phyloP scores from a whole-genome alignment of 1,284 basidiomycete genomes.

The Leucoagaricus sp. region DNA sequence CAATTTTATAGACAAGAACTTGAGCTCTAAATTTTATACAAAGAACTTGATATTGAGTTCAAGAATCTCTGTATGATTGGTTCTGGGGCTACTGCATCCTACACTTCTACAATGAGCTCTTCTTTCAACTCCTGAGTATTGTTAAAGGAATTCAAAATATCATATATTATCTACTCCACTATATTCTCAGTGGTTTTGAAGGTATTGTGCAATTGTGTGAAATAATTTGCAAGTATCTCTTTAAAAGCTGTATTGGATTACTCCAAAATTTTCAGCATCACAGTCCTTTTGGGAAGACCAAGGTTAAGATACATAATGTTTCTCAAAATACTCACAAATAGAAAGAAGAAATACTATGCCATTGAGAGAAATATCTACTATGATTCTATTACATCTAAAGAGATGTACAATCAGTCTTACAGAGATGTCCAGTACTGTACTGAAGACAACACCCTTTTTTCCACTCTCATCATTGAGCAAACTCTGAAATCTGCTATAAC shows the following conservation, averaged over 20 bases:
- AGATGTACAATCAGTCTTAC: slow-evolving; percentile 51
- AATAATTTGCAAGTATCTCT: slow-evolving; percentile 44
- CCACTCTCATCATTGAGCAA: slow-evolving; percentile 67
- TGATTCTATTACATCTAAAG: slow-evolving; percentile 55
- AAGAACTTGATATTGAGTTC: slow-evolving; percentile 53
- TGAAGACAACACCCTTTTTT: slow-evolving; percentile 71
- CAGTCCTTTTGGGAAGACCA: slow-evolving; percentile 61
- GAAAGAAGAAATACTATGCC: slow-evolving; percentile 51
- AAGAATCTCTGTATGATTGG: slow-evolving; percentile 50
- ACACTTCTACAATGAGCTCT: slow-evolving; percentile 45
- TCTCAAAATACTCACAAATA: slow-evolving; percentile 60
- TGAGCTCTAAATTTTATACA: slow-evolving; percentile 41
- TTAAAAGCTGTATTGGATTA: too few relatives aligned
- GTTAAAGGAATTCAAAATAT: slow-evolving; percentile 28
- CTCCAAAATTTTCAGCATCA: background rate
- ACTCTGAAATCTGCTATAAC: slow-evolving; percentile 59
- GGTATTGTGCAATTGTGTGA: slow-evolving; percentile 51
- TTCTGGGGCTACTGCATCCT: slow-evolving; percentile 41
- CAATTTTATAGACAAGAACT: slow-evolving; percentile 38
- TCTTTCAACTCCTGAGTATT: slow-evolving; percentile 33
- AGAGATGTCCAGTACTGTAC: slow-evolving; percentile 65
- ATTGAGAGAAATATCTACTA: slow-evolving; percentile 64
- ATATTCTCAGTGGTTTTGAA: slow-evolving; percentile 45
- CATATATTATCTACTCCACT: slow-evolving; percentile 39
- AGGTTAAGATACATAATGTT: slow-evolving; percentile 61